Conservation (phyloP, 192 early-diverging fungal genomes). For the Coemansia guatemalensis region DNA sequence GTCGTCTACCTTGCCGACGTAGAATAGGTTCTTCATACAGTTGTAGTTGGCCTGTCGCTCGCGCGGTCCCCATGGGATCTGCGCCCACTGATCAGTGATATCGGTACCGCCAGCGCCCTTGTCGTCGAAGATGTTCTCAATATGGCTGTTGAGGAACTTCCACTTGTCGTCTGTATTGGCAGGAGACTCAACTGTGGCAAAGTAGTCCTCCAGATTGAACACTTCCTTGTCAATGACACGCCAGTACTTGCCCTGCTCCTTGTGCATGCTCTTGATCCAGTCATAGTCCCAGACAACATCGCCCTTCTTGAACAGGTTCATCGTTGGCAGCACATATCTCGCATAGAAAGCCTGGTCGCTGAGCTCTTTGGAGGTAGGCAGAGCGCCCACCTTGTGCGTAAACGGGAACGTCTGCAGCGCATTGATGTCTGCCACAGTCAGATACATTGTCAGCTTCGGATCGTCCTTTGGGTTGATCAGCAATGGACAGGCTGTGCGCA, state of each 20-base stretch:
- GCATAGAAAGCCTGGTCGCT: constrained; percentile 36
- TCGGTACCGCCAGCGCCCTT: constrained; percentile 52
- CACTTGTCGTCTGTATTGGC: constrained; percentile 34
- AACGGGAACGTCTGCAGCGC: constrained; percentile 32
- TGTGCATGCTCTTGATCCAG: constrained; percentile 57
- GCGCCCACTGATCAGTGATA: constrained; percentile 46
- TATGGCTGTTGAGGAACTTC: constrained; percentile 33
- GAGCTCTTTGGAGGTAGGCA: constrained; percentile 39
- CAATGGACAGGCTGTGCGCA: constrained; percentile 58
- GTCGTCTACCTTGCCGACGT: constrained; percentile 81
- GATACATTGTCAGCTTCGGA: constrained; percentile 34
- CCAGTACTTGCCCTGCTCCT: constrained; percentile 57
- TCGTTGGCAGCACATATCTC: constrained; percentile 38
- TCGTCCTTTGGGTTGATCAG: constrained; percentile 38
- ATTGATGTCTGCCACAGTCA: constrained; percentile 33
- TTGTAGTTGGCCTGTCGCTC: constrained; percentile 55
- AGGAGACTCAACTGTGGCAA: constrained; percentile 35
- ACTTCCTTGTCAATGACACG: constrained; percentile 65
- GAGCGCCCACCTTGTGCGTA: constrained; percentile 35
- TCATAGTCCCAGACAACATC: constrained; percentile 61
- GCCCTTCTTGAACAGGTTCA: constrained; percentile 54
- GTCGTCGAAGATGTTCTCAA: constrained; percentile 61
- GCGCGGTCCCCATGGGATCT: constrained; percentile 16
- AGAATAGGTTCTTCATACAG: constrained; percentile 87
- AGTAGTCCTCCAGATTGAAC: constrained; percentile 67